Evolutionary conservation across 2,329 filamentous ascomycete genomes (phyloP).

Genomic region (Coleophoma eucalyptorum): DNA sequence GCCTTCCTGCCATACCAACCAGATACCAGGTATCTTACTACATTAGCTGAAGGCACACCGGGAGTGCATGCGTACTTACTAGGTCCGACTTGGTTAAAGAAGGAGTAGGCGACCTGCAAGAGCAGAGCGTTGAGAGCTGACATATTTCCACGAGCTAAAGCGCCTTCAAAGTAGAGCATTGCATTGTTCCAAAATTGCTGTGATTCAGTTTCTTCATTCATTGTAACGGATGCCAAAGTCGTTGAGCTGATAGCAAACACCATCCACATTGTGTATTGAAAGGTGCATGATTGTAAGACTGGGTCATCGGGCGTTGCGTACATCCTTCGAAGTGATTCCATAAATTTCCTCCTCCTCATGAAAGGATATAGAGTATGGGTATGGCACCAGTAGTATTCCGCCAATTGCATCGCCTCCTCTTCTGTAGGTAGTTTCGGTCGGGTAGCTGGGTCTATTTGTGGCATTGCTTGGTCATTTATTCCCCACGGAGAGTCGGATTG

Average conservation of each 20-base stretch:
- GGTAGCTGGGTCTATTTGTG: constrained; percentile 16
- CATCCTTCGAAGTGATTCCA: constrained; percentile 25
- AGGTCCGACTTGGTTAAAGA: constrained; percentile 43
- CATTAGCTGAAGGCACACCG: not conserved
- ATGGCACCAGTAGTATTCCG: constrained; percentile 42
- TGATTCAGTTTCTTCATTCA: constrained; percentile 39
- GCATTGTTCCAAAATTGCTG: constrained; percentile 40
- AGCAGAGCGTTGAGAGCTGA: constrained; percentile 39
- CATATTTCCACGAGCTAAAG: constrained; percentile 34
- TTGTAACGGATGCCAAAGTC: constrained; percentile 36
- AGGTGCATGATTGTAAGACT: constrained; percentile 27
- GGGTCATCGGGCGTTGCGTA: constrained; percentile 26
- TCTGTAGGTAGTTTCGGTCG: constrained; percentile 16
- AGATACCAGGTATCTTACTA: constrained; percentile 40
- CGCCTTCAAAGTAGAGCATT: constrained; percentile 34
- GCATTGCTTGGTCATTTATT: not conserved
- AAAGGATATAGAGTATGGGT: constrained; percentile 43
- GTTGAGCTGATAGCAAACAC: constrained; percentile 43
- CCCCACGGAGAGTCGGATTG: not conserved
- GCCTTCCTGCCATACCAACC: constrained; percentile 37
- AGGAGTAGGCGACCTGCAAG: constrained; percentile 43
- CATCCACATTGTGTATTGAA: constrained; percentile 42
- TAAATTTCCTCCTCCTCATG: constrained; percentile 31
- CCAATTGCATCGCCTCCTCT: constrained; percentile 25
- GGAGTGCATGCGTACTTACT: constrained; percentile 23